A percentile compares a stretch with the other conserved stretches of the same genome.
Evolutionary conservation across 1,284 basidiomycete species (phyloP).

Genomic region (Cutaneotrichosporon sp.): DNA sequence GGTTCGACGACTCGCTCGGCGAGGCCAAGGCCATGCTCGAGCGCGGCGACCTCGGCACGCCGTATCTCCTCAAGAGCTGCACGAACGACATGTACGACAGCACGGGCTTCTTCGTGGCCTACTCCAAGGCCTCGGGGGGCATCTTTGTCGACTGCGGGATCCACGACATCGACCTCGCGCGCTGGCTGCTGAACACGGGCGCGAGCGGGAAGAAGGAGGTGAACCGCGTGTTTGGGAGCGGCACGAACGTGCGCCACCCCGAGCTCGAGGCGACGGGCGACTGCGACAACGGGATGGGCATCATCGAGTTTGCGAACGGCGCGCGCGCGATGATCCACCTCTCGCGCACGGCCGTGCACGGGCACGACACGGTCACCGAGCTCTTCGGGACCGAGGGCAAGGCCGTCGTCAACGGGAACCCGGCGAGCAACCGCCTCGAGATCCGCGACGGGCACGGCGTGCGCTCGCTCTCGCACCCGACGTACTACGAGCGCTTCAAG

Average conservation of each 20-base stretch:
- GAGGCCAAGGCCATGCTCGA: conserved; percentile 28
- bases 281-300: conserved; percentile 35
- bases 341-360: conserved; percentile 33
- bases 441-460: conserved; percentile 38
- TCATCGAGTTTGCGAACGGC: conserved; percentile 33
- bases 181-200: conserved; percentile 28
- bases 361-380: conserved; percentile 36
- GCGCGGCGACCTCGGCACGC: conserved; percentile 27
- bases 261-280: conserved; percentile 32
- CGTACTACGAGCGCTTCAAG: conserved; percentile 30
- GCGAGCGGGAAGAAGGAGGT: conserved; percentile 25
- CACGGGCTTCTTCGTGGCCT: conserved; percentile 41
- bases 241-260: conserved; percentile 34
- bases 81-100: conserved; percentile 40
- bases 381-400: conserved; percentile 36
- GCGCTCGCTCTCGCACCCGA: conserved; percentile 28
- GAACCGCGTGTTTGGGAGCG: conserved; percentile 31
- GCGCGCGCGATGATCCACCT: conserved; percentile 29
- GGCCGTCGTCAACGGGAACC: conserved; percentile 37
- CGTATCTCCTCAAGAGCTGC: conserved; percentile 32
- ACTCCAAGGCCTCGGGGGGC: conserved; percentile 35
- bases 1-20: conserved; percentile 40
- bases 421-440: conserved; percentile 30
- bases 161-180: conserved; percentile 40
- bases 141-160: conserved; percentile 44